Evolutionary conservation across 768 basidiomycete genomes (phyloP).

Genomic region (Hydnum rufescens): DNA sequence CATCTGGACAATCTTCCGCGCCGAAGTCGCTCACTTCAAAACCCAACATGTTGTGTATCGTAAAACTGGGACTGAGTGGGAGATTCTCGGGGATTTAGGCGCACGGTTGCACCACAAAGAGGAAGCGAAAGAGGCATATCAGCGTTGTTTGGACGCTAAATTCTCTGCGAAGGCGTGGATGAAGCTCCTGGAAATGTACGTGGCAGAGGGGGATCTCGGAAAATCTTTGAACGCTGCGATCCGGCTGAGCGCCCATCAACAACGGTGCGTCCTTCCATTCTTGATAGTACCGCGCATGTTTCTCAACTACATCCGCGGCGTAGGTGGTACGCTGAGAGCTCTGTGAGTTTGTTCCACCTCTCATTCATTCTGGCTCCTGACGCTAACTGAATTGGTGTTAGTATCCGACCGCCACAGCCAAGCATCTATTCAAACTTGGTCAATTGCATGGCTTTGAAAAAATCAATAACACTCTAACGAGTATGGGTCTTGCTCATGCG

Average conservation of each 20-base stretch:
- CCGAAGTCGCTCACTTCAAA: constrained; percentile 97
- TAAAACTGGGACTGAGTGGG: constrained; percentile 95
- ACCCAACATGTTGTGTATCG: constrained; percentile 95
- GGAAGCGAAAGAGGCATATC: constrained; percentile 95
- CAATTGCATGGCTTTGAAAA: constrained; percentile 86
- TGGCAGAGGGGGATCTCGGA: constrained; percentile 90
- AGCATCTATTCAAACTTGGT: constrained; percentile 82
- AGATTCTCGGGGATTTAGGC: constrained; percentile 90
- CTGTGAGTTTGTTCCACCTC: constrained; percentile 29
- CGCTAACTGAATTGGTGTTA: constrained; percentile 17
- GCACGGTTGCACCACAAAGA: constrained; percentile 90
- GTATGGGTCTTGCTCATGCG: constrained; percentile 82
- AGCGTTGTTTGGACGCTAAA: constrained; percentile 73
- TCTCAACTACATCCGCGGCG: constrained; percentile 16
- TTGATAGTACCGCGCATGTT: neutral
- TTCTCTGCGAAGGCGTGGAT: constrained; percentile 88
- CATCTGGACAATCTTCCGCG: constrained; percentile 97
- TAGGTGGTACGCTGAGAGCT: constrained; percentile 76
- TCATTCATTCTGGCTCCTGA: neutral
- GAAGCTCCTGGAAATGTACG: constrained; percentile 86
- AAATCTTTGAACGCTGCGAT: constrained; percentile 82
- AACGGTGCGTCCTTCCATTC: constrained; percentile 16
- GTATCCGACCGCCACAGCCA: constrained; percentile 83
- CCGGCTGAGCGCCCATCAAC: constrained; percentile 78
- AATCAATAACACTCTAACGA: constrained; percentile 79